Evolutionary conservation across 179 eudicot genomes (phyloP), one percentile per base, ranked within the genome.

Genomic region (Beta corolliflora): DNA sequence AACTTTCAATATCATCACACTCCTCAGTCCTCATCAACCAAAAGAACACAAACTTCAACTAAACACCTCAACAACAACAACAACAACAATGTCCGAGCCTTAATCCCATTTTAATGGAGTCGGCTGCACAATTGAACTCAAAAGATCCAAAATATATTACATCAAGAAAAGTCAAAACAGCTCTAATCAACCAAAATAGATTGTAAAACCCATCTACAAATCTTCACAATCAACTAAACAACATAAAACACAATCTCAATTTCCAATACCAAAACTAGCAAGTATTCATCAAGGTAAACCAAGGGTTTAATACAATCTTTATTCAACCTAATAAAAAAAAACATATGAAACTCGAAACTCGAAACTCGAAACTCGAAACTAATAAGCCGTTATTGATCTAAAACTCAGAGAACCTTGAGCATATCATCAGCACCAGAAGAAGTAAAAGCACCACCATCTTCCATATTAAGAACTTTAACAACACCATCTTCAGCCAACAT

Each of bases 401-500:
- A 23, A 71, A 23, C 58, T 89, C 82, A 95, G 29, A 93, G 91
- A 10, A 81, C 86, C 77, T 92, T 92, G 77, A 93, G 99, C 84
- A 94, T 89, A 76, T 95, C 98, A 48, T 95, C 97, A 21, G 99
- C 99, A 59, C 98, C 88, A 65, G 95, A 93, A 66, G 84, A 88
- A 13, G 97, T 94, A 74, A 94, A 95, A 7, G 99, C 92, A 0
- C 98, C 99, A 0, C 98, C 99, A 76, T 95, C 97, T 73, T 95
- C 98, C 95, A 94, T 79, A 79, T 94, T 93, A 82, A 95, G 76
- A 55, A 88, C 89, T 88, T 95, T 95, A 58, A 91, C 98, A 23
- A 93, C 95, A 5, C 97, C 97, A 78, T 95, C 92, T 8, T 90
- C 94, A 14, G 90, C 97, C 71, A 92, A 67, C 95, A 94, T 90